phyloP scores from a whole-genome alignment of 768 basidiomycete species.

The Rhizopogon roseolus region DNA sequence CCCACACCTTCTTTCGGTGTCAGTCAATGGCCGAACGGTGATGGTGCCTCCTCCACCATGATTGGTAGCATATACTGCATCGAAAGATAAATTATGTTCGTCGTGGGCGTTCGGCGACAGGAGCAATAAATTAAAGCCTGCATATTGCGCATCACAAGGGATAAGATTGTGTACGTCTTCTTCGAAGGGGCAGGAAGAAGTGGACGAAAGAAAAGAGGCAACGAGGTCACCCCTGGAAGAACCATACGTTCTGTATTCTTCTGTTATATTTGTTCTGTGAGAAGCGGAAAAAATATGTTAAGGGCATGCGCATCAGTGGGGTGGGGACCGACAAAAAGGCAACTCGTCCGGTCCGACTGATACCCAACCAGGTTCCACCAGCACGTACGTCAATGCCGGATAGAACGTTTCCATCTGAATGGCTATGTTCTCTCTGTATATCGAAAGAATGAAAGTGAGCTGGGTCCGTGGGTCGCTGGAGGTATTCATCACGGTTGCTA shows the following conservation, averaged over 20 bases:
- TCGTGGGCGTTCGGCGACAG: slow-evolving; percentile 36
- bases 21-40: slow-evolving; percentile 45
- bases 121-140: slow-evolving; percentile 80
- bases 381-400: slow-evolving; percentile 72
- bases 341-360: slow-evolving; percentile 58
- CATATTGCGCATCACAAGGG: slow-evolving; percentile 48
- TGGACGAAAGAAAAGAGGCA: slow-evolving; percentile 60
- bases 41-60: slow-evolving; percentile 63
- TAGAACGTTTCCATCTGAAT: slow-evolving; percentile 38
- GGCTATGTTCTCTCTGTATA: slow-evolving; percentile 13
- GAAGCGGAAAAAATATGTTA: slow-evolving; percentile 1
- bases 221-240: slow-evolving; percentile 68
- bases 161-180: slow-evolving; percentile 44
- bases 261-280: slow-evolving; percentile 81
- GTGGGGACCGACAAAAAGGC: slow-evolving; percentile 60
- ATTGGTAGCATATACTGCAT: slow-evolving; percentile 62
- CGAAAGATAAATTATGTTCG: slow-evolving; percentile 35
- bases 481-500: slow-evolving; percentile 73
- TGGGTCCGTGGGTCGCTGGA: slow-evolving; percentile 58
- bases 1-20: slow-evolving; percentile 44
- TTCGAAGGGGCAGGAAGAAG: slow-evolving; percentile 41
- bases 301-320: slow-evolving; percentile 5
- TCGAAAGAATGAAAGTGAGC: slow-evolving; percentile 70
- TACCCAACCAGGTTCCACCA: slow-evolving; percentile 82
- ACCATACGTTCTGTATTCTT: slow-evolving; percentile 37